A percentile compares a stretch with the other conserved stretches of the same genome.
These are phyloP conservation scores for Salix viminalis DNA, from an alignment of 345 rosid genomes.

Conservation along the genomic window DNA sequence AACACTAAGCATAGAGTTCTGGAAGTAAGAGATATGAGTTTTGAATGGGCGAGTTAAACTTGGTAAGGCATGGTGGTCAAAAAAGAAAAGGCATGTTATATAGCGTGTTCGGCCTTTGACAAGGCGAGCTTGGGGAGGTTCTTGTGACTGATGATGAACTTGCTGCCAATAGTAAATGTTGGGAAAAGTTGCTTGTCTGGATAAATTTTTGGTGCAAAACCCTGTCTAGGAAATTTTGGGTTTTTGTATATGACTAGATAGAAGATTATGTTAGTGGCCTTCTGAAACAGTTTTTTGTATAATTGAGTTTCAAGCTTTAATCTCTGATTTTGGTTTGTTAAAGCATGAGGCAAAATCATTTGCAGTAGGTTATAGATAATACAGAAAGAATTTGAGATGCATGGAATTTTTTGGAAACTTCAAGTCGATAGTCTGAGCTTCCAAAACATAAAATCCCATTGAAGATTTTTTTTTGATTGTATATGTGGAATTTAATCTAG, in stretches of 20 bases:
- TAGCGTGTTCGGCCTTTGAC: not conserved
- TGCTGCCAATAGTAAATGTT: not conserved
- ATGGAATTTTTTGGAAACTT: not conserved
- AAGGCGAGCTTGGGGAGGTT: not conserved
- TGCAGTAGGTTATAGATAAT: not conserved
- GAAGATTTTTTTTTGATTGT: not conserved
- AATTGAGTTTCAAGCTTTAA: not conserved
- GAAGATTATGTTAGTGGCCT: not conserved
- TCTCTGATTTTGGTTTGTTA: not conserved
- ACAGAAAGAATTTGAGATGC: not conserved
- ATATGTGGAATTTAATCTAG: not conserved
- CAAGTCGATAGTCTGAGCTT: not conserved
- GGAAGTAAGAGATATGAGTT: not conserved
- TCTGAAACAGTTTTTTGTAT: not conserved
- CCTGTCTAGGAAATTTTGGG: not conserved
- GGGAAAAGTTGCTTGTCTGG: not conserved
- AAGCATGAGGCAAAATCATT: not conserved
- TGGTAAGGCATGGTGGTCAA: not conserved
- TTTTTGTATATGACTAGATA: not conserved
- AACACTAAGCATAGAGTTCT: not conserved
- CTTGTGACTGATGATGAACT: not conserved
- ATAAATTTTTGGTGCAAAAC: not conserved
- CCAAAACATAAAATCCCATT: not conserved
- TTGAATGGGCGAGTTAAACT: not conserved
- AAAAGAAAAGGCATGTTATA: not conserved